phyloP scores from a whole-genome alignment of 2,329 filamentous ascomycete species.

The Emergomyces orientalis region DNA sequence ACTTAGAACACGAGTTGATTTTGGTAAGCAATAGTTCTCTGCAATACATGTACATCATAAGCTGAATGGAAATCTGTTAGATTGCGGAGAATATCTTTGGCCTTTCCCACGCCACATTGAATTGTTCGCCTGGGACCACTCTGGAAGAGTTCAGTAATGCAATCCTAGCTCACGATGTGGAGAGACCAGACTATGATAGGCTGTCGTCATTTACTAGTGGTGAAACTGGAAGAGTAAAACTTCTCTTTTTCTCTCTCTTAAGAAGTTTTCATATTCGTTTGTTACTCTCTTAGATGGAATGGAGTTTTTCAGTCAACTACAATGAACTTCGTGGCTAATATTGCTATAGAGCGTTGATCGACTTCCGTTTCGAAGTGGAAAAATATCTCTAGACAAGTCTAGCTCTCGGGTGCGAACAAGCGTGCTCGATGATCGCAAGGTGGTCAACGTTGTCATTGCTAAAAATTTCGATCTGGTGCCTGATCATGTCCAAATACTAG shows the following conservation, averaged over 20 bases:
- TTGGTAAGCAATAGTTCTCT: conserved; percentile 43
- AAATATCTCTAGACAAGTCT: conserved; percentile 16
- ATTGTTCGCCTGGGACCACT: conserved; percentile 63
- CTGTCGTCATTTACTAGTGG: conserved; percentile 15
- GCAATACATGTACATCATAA: neutral
- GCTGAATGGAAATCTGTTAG: conserved; percentile 31
- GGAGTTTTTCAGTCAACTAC: neutral
- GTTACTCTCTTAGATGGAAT: neutral
- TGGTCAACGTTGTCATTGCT: conserved; percentile 76
- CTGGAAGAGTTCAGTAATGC: conserved; percentile 70
- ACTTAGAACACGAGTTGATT: conserved; percentile 63
- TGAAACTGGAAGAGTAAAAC: conserved; percentile 19
- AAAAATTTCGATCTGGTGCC: conserved; percentile 66
- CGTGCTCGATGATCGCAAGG: conserved; percentile 43
- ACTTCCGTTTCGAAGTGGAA: conserved; percentile 17
- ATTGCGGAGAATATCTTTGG: conserved; percentile 63
- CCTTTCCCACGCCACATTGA: conserved; percentile 58
- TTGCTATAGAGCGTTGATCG: conserved; percentile 10
- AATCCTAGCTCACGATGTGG: conserved; percentile 46
- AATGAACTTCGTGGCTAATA: neutral
- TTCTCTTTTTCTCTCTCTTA: neutral
- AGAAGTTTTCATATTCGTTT: neutral
- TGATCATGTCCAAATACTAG: conserved; percentile 75
- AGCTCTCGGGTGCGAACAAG: conserved; percentile 22
- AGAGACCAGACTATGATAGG: conserved; percentile 14